Base-by-base conservation (phyloP, 2,329 filamentous ascomycete genomes). In the Monosporascus sp. region DNA sequence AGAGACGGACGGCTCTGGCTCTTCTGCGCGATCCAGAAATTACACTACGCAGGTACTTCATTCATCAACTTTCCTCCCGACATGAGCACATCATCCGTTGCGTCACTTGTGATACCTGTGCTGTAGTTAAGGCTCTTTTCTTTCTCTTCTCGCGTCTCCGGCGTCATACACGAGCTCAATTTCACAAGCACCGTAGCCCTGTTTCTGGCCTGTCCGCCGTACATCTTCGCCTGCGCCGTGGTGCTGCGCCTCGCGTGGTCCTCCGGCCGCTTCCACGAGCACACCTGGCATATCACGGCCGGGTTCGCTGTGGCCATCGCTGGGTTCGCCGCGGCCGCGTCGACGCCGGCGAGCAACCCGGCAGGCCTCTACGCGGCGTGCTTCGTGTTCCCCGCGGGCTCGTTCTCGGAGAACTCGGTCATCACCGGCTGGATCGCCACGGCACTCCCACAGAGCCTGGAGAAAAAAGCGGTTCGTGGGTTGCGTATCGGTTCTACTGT, bases 151-250 rank as follows among this genome's bases (percentile, higher is more conserved):
- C 70, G 58, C 71, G 72, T 17, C 50, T 64, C 66, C 1, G 71
- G 70, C 5, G 74, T 79, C 14, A 74, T 80, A 53, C 69, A 74
- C 53, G 77, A 75, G 0, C 70, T 81, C 0, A 74, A 74, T 0
- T 80, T 79, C 65, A 70, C 66, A 53, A 73, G 66, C 0, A 80
- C 75, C 1, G 70, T 78, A 48, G 80, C 78, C 0, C 70, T 81
- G 0, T 70, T 78, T 11, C 72, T 82, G 53, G 80, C 78, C 6
- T 77, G 74, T 53, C 79, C 79, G 0, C 79, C 79, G 0, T 81
- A 78, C 61, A 68, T 79, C 40, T 66, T 78, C 37, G 78, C 78
- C 1, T 77, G 76, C 14, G 71, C 68, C 0, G 71, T 72, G 2
- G 75, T 75, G 9, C 74, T 80, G 38, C 57, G 71, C 6, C 73